These are phyloP conservation scores for Saccharomycopsis microspora DNA, from an alignment of 805 yeast species.

Conservation along the genomic window DNA sequence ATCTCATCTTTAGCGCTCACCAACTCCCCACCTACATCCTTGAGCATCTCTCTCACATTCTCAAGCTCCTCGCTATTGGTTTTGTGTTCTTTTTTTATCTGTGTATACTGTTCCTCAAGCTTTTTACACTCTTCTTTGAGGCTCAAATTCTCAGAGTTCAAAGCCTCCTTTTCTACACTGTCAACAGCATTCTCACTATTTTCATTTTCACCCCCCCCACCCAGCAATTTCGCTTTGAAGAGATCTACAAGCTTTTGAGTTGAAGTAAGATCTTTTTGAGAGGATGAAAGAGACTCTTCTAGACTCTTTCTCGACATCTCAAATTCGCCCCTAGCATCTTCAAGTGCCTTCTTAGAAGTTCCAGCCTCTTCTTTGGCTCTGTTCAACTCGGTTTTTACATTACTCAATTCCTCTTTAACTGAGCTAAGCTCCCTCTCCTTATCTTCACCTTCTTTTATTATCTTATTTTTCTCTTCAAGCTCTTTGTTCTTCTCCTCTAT, in stretches of 20 bases:
- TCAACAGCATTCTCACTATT: neutral
- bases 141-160: slow-evolving; percentile 1
- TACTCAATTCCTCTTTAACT: neutral
- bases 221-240: slow-evolving; percentile 6
- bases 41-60: slow-evolving; percentile 62
- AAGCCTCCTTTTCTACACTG: neutral
- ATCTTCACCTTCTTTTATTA: neutral
- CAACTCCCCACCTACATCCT: slow-evolving; percentile 67
- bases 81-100: slow-evolving; percentile 9
- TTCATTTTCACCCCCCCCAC: neutral
- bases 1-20: slow-evolving; percentile 56
- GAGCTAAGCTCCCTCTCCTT: neutral
- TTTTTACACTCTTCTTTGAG: slow-evolving; percentile 1
- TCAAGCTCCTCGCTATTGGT: slow-evolving; percentile 53
- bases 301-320: neutral
- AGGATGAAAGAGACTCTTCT: neutral
- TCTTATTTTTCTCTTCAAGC: neutral
- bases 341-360: too few relatives aligned
- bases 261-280: neutral
- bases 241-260: slow-evolving; percentile 7
- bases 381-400: neutral
- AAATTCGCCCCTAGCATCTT: neutral
- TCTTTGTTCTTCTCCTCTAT: neutral
- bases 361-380: too few relatives aligned
- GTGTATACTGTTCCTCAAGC: neutral